Conservation (phyloP, 1,139 yeast species). For the Blastobotrys petasosporus region DNA sequence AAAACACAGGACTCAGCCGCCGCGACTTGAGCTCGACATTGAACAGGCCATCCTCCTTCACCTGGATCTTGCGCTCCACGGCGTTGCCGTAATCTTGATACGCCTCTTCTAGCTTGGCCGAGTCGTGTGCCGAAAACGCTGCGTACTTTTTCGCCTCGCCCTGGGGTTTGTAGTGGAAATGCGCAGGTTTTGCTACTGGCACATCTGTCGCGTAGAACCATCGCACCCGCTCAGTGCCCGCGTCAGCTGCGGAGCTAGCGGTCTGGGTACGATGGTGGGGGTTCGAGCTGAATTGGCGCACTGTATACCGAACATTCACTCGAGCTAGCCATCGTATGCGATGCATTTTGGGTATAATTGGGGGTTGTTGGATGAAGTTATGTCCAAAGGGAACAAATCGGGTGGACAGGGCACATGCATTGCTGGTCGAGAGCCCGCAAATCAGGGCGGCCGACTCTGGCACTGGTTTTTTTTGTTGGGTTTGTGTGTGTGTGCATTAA, state of each 20-base stretch:
- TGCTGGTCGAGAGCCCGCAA: no score
- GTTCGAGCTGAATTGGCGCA: not conserved
- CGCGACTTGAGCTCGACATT: conserved; percentile 57
- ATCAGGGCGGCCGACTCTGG: no score
- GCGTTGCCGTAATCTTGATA: conserved; percentile 24
- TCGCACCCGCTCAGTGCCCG: conserved; percentile 11
- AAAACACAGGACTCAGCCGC: conserved; percentile 63
- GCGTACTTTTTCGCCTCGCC: conserved; percentile 48
- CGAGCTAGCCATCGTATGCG: no score
- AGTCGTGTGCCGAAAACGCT: conserved; percentile 65
- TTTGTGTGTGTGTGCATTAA: no score
- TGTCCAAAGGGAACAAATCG: no score
- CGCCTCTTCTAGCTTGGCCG: conserved; percentile 50
- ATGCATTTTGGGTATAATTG: not conserved
- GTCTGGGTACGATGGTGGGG: not conserved
- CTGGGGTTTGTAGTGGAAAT: conserved; percentile 39
- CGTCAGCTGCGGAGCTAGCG: not conserved
- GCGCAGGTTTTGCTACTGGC: conserved; percentile 62
- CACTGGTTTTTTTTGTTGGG: no score
- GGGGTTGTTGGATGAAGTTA: conserved; percentile 1
- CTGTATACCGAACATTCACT: not conserved
- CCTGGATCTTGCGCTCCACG: conserved; percentile 39
- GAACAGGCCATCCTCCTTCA: conserved; percentile 75
- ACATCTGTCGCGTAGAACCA: conserved; percentile 86
- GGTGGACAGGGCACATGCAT: no score